Base-by-base conservation (phyloP, 2,329 filamentous ascomycete species). In the Epichloe brachyelytri region DNA sequence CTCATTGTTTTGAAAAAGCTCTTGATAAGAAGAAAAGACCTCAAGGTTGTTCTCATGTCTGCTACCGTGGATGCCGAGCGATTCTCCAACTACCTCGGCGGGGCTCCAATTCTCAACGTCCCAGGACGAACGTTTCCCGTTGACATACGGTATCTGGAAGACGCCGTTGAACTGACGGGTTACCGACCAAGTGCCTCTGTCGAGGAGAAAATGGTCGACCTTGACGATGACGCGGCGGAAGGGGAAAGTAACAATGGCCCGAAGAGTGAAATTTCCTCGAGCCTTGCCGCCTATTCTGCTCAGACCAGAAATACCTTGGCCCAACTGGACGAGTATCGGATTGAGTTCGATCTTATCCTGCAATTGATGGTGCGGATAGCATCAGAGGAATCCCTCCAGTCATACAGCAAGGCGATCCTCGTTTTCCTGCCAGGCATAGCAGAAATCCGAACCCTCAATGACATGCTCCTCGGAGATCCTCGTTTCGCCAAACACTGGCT, bases 31-130 rank as follows among this genome's bases (percentile, higher is more conserved):
- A 79, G 91, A 50, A 84, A 83, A 54, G 86, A 95, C 56, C 73
- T 98, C 48, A 97, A 95, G 67, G 85, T 98, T 19, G 78, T 98
- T 38, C 77, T 98, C 46, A 98, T 98, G 93, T 97, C 91, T 57
- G 93, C 93, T 11, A 98, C 93, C 0, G 88, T 98, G 7, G 88
- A 98, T 65, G 88, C 93, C 0, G 83, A 91, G 53, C 83, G 84
- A 15, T 96, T 98, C 64, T 96, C 93, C 0, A 79, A 80, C 11
- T 98, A 97, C 62, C 77, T 98, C 2, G 83, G 84, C 51, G 82
- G 83, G 4, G 91, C 91, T 1, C 91, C 91, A 0, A 82, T 97
- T 40, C 73, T 98, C 50, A 89, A 86, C 53, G 88, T 98, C 14
- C 93, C 93, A 2, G 93, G 93, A 0, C 81, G 93, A 45, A 97